A percentile compares a stretch with the other conserved stretches of the same genome.
Evolutionary conservation across 78 protist species (phyloP).

Genomic region (Planoprotostelium fungivorum): DNA sequence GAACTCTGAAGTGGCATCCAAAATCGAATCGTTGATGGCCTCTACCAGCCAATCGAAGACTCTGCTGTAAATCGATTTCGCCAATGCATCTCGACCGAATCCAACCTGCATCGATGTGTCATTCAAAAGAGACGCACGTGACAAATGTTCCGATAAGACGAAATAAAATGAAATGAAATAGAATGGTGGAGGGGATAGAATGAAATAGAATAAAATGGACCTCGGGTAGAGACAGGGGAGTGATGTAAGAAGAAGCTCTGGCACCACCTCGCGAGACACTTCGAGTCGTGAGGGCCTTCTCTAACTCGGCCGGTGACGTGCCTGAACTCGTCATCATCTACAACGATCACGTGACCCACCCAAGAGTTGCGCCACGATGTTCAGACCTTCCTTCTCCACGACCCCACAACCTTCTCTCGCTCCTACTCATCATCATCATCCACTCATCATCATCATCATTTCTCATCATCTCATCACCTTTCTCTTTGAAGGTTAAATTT

Average conservation of each 20-base stretch:
- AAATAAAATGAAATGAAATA: too few species aligned
- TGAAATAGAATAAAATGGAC: conserved; percentile 49
- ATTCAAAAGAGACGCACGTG: conserved; percentile 43
- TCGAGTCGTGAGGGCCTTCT: neutral
- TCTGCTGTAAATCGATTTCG: conserved; percentile 80
- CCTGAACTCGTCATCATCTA: too few species aligned
- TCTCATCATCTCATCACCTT: neutral
- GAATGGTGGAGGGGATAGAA: too few species aligned
- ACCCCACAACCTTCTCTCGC: neutral
- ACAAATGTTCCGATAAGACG: too few species aligned
- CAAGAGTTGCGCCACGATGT: conserved; percentile 37
- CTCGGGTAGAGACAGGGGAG: conserved; percentile 4
- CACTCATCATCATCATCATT: neutral
- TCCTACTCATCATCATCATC: neutral
- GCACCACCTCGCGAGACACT: conserved; percentile 5
- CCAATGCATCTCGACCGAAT: conserved; percentile 65
- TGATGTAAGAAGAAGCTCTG: neutral
- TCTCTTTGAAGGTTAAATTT: conserved; percentile 23
- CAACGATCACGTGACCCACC: conserved; percentile 30
- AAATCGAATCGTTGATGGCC: conserved; percentile 58
- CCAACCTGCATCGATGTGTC: conserved; percentile 49
- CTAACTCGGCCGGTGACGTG: conserved; percentile 7
- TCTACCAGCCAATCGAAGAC: conserved; percentile 80
- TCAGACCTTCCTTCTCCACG: conserved; percentile 3
- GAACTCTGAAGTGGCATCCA: conserved; percentile 26